phyloP scores from a whole-genome alignment of 352 stramenopile genomes.

The Phytopythium cucurbitacearum region DNA sequence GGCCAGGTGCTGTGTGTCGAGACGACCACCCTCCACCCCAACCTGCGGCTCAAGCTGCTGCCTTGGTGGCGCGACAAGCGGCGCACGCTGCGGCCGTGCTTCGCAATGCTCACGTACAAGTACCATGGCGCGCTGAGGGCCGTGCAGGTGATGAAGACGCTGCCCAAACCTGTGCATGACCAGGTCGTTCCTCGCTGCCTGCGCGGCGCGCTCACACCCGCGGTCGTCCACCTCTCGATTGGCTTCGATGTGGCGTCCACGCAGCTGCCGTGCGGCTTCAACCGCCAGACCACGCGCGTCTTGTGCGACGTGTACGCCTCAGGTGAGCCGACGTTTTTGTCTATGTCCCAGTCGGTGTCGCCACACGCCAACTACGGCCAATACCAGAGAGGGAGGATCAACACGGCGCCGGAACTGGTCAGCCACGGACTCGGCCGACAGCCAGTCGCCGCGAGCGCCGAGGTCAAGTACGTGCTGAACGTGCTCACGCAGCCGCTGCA shows the following conservation, averaged over 20 bases:
- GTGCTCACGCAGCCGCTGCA: constrained; percentile 41
- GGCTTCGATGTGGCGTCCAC: constrained; percentile 46
- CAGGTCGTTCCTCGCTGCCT: constrained; percentile 32
- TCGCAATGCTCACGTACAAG: constrained; percentile 39
- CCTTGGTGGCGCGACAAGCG: constrained; percentile 26
- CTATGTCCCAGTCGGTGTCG: constrained; percentile 10
- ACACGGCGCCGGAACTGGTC: constrained; percentile 21
- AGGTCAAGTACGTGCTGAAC: constrained; percentile 34
- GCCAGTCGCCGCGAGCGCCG: constrained; percentile 37
- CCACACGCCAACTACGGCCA: constrained; percentile 26
- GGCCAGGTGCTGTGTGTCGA: constrained; percentile 27
- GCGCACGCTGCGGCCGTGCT: constrained; percentile 44
- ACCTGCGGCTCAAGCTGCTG: constrained; percentile 17
- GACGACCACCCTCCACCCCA: constrained; percentile 20
- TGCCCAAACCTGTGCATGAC: constrained; percentile 55
- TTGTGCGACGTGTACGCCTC: constrained; percentile 46
- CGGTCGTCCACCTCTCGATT: constrained; percentile 46
- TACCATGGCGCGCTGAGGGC: constrained; percentile 35
- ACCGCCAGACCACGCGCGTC: constrained; percentile 30
- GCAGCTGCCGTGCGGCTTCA: constrained; percentile 17
- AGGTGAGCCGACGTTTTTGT: no score
- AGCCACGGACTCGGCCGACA: constrained; percentile 18
- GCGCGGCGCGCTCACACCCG: constrained; percentile 26
- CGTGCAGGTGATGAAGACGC: constrained; percentile 51
- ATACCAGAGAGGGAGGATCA: constrained; percentile 11